Evolutionary conservation across 495 filamentous ascomycete species (phyloP).

Genomic region (Acidomyces sp.): DNA sequence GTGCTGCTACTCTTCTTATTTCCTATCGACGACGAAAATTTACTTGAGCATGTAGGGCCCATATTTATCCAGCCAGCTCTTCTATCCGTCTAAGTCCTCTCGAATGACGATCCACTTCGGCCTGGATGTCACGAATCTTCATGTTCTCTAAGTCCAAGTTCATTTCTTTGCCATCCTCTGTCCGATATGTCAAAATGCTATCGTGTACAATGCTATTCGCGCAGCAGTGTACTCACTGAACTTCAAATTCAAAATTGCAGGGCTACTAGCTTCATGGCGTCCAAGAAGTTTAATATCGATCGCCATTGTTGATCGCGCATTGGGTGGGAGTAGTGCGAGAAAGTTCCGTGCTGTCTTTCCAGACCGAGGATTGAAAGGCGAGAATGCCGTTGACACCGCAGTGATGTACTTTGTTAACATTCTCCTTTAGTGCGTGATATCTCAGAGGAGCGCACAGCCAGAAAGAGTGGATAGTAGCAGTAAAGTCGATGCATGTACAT

Average conservation of each 20-base stretch:
- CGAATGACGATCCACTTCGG: slow-evolving; percentile 84
- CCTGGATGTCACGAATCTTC: slow-evolving; percentile 72
- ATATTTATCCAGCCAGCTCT: slow-evolving; percentile 50
- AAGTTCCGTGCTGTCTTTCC: slow-evolving; percentile 69
- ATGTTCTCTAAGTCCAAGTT: slow-evolving; percentile 56
- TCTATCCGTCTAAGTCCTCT: slow-evolving; percentile 65
- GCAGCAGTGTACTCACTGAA: slow-evolving; percentile 74
- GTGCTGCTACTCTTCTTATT: too few relatives aligned
- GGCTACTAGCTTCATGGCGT: slow-evolving; percentile 44
- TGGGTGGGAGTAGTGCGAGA: slow-evolving; percentile 72
- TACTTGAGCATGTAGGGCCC: too few relatives aligned
- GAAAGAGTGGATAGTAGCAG: too few relatives aligned
- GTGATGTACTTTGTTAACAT: slow-evolving; percentile 89
- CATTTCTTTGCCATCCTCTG: slow-evolving; percentile 76
- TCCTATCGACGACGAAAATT: too few relatives aligned
- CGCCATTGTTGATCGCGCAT: slow-evolving; percentile 56
- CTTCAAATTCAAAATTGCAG: slow-evolving; percentile 56
- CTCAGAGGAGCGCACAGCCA: too few relatives aligned
- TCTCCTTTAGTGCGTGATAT: too few relatives aligned
- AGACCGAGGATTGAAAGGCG: slow-evolving; percentile 67
- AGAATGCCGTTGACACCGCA: slow-evolving; percentile 71
- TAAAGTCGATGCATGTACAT: too few relatives aligned
- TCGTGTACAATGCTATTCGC: too few relatives aligned
- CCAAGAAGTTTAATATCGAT: slow-evolving; percentile 64
- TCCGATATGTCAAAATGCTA: slow-evolving; percentile 19